phyloP scores from a whole-genome alignment of 164 flowering plant genomes.

The Taxillus chinensis region DNA sequence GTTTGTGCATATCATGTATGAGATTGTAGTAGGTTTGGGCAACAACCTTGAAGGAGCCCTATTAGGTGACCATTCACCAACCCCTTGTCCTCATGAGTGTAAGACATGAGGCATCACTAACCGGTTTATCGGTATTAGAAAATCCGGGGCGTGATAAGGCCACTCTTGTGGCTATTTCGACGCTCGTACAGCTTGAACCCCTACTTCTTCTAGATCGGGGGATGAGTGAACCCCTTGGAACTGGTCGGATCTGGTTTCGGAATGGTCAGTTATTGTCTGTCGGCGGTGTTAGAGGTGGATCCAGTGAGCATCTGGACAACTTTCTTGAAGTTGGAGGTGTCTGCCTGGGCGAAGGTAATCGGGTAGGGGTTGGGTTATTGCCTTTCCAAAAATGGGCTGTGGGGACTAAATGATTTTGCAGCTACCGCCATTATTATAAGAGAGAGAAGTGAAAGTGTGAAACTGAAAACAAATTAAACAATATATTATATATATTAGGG shows the following conservation, averaged over 20 bases:
- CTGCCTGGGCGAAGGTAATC: slow-evolving; percentile 88
- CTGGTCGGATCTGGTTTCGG: slow-evolving; percentile 19
- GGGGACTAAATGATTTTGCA: slow-evolving; percentile 23
- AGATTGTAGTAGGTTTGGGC: no score
- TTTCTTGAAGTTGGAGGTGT: slow-evolving; percentile 76
- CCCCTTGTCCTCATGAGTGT: no score
- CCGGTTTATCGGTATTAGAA: no score
- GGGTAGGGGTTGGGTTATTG: slow-evolving; percentile 57
- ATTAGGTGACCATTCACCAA: no score
- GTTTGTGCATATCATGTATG: no score
- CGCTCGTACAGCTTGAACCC: slow-evolving; percentile 84
- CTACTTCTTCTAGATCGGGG: slow-evolving; percentile 61
- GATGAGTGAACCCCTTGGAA: slow-evolving; percentile 26
- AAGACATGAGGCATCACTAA: no score
- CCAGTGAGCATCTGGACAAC: slow-evolving; percentile 95
- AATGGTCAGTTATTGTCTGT: slow-evolving; percentile 23
- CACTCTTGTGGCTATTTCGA: slow-evolving; percentile 51
- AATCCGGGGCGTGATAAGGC: no score
- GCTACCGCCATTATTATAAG: slow-evolving; percentile 31
- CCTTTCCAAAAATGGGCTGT: slow-evolving; percentile 61
- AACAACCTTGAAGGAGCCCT: no score
- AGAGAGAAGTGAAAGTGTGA: no score
- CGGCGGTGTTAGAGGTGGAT: slow-evolving; percentile 53
- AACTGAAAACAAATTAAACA: no score
- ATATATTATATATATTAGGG: no score